Conservation (phyloP, 1,139 yeast genomes). For the Meyerozyma athensensis region DNA sequence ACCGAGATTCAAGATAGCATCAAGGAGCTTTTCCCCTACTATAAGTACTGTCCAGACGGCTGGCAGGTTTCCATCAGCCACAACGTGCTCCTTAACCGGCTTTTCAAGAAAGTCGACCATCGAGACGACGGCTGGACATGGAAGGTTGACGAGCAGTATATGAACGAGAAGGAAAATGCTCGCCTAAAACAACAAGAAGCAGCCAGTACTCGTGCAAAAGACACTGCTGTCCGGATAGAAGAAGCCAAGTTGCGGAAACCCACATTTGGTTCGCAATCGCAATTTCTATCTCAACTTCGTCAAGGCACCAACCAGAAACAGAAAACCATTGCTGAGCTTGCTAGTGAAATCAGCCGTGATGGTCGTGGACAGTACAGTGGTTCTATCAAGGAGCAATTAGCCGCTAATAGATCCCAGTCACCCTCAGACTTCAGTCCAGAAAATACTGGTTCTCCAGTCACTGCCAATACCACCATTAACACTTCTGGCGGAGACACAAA, state of each 20-base stretch:
- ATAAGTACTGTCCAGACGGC: conserved; percentile 90
- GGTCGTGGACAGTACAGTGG: conserved; percentile 16
- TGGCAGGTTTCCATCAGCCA: conserved; percentile 96
- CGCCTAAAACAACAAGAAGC: conserved; percentile 65
- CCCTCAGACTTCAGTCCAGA: conserved; percentile 6
- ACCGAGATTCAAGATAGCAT: conserved; percentile 85
- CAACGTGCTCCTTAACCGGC: conserved; percentile 77
- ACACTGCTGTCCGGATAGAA: conserved; percentile 50
- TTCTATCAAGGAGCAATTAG: conserved; percentile 49
- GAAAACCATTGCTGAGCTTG: conserved; percentile 52
- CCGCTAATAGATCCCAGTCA: conserved; percentile 41
- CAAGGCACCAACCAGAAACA: conserved; percentile 25
- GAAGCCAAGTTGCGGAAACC: conserved; percentile 44
- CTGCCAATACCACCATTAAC: conserved; percentile 16
- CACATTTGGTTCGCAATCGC: conserved; percentile 17
- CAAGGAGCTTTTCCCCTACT: conserved; percentile 84
- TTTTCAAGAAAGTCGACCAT: conserved; percentile 75
- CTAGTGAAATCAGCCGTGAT: conserved; percentile 48
- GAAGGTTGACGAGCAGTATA: conserved; percentile 82
- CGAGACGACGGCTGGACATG: conserved; percentile 71
- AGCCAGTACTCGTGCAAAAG: conserved; percentile 54
- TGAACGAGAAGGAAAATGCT: conserved; percentile 73
- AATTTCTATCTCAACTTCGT: conserved; percentile 21
- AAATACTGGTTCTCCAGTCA: conserved; percentile 5
- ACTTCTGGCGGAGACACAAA: conserved; percentile 42